phyloP scores from a whole-genome alignment of 75 land plant species.

The Adiantum capillusveneris region DNA sequence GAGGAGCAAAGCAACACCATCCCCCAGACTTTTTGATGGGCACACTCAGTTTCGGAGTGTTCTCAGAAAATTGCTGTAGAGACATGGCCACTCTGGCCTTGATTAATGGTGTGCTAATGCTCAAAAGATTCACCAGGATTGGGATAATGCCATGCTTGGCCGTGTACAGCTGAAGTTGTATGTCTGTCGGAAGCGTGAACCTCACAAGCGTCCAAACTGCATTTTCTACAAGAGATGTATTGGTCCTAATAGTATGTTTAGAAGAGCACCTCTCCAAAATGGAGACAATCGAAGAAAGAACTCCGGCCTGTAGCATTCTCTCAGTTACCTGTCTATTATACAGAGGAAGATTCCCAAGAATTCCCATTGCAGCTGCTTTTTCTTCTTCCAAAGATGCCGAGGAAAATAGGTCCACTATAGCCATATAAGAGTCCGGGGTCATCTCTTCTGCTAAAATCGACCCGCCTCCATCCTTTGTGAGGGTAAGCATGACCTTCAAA shows the following conservation, averaged over 20 bases:
- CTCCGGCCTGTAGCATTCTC: constrained; percentile 20
- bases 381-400: constrained; percentile 30
- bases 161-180: constrained; percentile 34
- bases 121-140: constrained; percentile 44
- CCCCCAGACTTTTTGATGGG: constrained; percentile 13
- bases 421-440: constrained; percentile 15
- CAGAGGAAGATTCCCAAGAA: constrained; percentile 48
- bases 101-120: constrained; percentile 21
- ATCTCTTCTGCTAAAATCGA: constrained; percentile 29
- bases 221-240: constrained; percentile 23
- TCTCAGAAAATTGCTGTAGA: constrained; percentile 52
- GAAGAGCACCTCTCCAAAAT: constrained; percentile 3
- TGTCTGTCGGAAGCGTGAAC: constrained; percentile 55
- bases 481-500: constrained; percentile 31
- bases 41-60: constrained; percentile 25
- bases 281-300: constrained; percentile 32
- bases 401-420: constrained; percentile 26
- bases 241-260: constrained; percentile 3
- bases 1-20: constrained; percentile 38
- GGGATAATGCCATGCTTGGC: constrained; percentile 40
- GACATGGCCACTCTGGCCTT: constrained; percentile 44
- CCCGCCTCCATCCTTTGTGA: constrained; percentile 32
- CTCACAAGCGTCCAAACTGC: constrained; percentile 40
- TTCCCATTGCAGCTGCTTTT: constrained; percentile 48
- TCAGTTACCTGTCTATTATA: constrained; percentile 37